Conservation (phyloP, 441 rosid species). For the Caryocar brasiliense region DNA sequence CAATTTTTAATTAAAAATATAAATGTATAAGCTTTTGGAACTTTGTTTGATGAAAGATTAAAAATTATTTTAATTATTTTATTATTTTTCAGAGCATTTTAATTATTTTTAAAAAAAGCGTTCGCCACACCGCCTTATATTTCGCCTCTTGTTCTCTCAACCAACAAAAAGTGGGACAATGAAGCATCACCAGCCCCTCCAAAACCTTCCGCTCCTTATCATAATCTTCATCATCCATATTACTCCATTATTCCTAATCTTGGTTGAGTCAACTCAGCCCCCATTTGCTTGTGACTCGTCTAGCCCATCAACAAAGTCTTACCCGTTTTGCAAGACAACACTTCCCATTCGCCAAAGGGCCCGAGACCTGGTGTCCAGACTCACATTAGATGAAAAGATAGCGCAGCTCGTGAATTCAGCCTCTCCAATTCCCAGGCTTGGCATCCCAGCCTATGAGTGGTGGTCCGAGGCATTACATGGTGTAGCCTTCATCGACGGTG, state of each 20-base stretch:
- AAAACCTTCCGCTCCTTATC: background rate
- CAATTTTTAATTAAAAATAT: no score
- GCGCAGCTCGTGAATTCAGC: slow-evolving; percentile 58
- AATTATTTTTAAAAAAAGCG: no score
- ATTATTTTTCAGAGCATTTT: no score
- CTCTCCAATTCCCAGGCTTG: slow-evolving; percentile 54
- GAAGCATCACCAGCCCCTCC: no score
- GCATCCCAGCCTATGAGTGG: slow-evolving; percentile 65
- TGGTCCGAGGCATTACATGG: slow-evolving; percentile 89
- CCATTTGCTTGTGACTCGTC: slow-evolving; percentile 54
- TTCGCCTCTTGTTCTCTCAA: background rate
- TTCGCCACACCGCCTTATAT: no score
- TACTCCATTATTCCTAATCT: slow-evolving; percentile 1
- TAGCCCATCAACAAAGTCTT: slow-evolving; percentile 30
- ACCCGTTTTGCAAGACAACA: slow-evolving; percentile 42
- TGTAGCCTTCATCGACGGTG: slow-evolving; percentile 37
- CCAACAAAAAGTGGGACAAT: slow-evolving; percentile 24
- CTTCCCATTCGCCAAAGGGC: slow-evolving; percentile 40
- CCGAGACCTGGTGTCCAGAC: slow-evolving; percentile 49
- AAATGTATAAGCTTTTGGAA: no score
- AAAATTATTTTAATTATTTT: no score
- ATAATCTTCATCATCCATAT: slow-evolving; percentile 5
- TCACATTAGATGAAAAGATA: slow-evolving; percentile 61
- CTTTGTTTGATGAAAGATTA: no score
- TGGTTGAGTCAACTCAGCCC: slow-evolving; percentile 25